phyloP scores from a whole-genome alignment of 2,329 filamentous ascomycete genomes.

The Mariannaea sp. region DNA sequence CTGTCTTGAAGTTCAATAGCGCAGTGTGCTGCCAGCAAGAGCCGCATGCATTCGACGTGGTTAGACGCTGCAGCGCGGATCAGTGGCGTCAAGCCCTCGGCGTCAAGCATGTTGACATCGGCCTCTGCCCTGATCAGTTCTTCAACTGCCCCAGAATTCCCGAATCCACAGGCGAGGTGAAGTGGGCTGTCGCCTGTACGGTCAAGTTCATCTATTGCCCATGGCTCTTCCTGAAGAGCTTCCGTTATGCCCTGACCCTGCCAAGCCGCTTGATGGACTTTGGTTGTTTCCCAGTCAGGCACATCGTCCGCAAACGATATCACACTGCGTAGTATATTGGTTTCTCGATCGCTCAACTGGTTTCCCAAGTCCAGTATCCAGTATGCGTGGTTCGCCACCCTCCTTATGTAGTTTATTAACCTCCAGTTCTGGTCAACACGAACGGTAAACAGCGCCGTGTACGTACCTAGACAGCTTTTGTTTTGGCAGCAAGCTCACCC shows the following conservation, averaged over 20 bases:
- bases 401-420: no score
- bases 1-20: no score
- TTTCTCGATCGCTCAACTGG: no score
- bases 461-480: slow-evolving; percentile 20
- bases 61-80: rapidly evolving
- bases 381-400: no score
- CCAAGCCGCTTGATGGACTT: slow-evolving; percentile 1
- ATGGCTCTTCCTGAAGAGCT: slow-evolving; percentile 6
- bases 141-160: neutral
- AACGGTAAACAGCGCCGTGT: no score
- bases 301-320: neutral
- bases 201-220: slow-evolving; percentile 2
- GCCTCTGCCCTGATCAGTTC: slow-evolving; percentile 9
- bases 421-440: no score
- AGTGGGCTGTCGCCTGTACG: rapidly evolving
- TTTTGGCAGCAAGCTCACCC: slow-evolving; percentile 17
- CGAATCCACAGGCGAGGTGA: rapidly evolving
- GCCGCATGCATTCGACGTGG: neutral
- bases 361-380: no score
- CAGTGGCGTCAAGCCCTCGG: rapidly evolving
- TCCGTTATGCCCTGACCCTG: neutral
- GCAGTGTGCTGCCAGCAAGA: no score
- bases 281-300: rapidly evolving
- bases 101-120: neutral
- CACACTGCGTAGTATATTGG: neutral